Evolutionary conservation across 2,329 filamentous ascomycete species (phyloP).

Genomic region (Zalaria sp.): DNA sequence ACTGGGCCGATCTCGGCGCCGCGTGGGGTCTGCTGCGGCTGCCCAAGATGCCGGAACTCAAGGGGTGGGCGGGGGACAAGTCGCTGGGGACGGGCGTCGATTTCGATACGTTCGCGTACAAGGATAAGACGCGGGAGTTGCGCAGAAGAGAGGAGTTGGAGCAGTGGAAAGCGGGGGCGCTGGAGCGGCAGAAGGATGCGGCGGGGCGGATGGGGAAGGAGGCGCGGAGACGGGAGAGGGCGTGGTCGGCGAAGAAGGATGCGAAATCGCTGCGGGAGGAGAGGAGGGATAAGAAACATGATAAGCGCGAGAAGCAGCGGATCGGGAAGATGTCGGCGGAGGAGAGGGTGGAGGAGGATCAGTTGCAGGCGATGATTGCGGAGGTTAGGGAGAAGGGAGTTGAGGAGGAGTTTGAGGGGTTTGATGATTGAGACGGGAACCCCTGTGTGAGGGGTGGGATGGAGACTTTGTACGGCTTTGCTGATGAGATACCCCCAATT

Average conservation of each 20-base stretch:
- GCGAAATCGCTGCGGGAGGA: constrained; percentile 17
- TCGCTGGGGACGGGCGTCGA: constrained; percentile 21
- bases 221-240: constrained; percentile 17
- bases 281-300: constrained; percentile 20
- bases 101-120: constrained; percentile 26
- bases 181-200: constrained; percentile 9
- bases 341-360: constrained; percentile 15
- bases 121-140: constrained; percentile 29
- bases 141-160: constrained; percentile 23
- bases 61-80: constrained; percentile 28
- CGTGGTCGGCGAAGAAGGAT: constrained; percentile 23
- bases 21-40: constrained; percentile 79
- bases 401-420: constrained; percentile 7
- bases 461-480: too few species aligned
- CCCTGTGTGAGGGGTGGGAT: too few species aligned
- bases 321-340: constrained; percentile 14
- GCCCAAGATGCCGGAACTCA: constrained; percentile 81
- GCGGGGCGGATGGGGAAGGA: constrained; percentile 16
- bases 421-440: constrained; percentile 5
- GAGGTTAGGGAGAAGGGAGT: constrained; percentile 13
- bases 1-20: constrained; percentile 69
- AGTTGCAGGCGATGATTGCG: constrained; percentile 18
- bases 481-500: too few species aligned
- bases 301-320: constrained; percentile 16
- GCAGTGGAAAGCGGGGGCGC: constrained; percentile 12